phyloP scores from a whole-genome alignment of 1,139 yeast species.

The Yamadazyma friedrichii region DNA sequence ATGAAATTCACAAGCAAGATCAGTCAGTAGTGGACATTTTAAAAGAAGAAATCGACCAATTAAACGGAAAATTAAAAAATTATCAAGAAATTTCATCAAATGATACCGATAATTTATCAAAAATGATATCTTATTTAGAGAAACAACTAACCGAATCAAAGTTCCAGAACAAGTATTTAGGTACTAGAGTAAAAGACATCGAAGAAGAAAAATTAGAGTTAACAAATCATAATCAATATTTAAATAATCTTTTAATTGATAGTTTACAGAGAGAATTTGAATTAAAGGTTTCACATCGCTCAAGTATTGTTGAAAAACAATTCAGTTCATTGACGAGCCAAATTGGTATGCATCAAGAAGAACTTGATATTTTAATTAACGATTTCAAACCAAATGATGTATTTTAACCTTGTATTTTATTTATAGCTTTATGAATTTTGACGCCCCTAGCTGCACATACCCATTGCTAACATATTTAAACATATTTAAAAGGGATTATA shows the following conservation, averaged over 20 bases:
- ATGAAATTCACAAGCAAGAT: slow-evolving; percentile 25
- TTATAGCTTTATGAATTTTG: too few relatives aligned
- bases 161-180: slow-evolving; percentile 37
- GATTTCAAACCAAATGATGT: slow-evolving; percentile 8
- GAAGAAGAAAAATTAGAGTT: slow-evolving; percentile 26
- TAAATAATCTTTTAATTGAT: slow-evolving; percentile 18
- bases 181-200: slow-evolving; percentile 17
- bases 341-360: slow-evolving; percentile 2
- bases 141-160: slow-evolving; percentile 26
- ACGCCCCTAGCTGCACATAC: too few relatives aligned
- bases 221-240: slow-evolving; percentile 26
- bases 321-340: neutral
- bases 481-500: too few relatives aligned
- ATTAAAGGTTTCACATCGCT: neutral
- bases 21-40: slow-evolving; percentile 29
- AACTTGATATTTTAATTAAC: slow-evolving; percentile 8
- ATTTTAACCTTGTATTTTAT: slow-evolving; percentile 1
- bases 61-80: slow-evolving; percentile 26
- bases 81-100: neutral
- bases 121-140: slow-evolving; percentile 33
- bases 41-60: slow-evolving; percentile 28
- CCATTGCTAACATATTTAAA: too few relatives aligned
- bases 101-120: slow-evolving; percentile 19
- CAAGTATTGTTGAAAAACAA: neutral
- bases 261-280: slow-evolving; percentile 1